phyloP scores from a whole-genome alignment of 257 asterid species.

The Ocimum tenuiflorum region DNA sequence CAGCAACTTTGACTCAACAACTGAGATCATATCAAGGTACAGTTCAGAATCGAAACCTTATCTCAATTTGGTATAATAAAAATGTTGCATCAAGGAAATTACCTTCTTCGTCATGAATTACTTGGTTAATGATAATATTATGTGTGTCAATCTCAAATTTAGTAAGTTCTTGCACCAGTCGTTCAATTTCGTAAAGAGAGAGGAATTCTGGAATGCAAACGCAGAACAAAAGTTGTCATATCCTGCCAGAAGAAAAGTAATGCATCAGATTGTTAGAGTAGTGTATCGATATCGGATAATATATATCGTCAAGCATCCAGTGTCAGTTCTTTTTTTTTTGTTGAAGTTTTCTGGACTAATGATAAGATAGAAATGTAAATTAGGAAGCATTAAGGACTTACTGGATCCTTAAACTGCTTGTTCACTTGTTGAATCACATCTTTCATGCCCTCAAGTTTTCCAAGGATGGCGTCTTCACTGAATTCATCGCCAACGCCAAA shows the following conservation, averaged over 20 bases:
- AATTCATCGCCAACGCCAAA: conserved; percentile 74
- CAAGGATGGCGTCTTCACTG: conserved; percentile 77
- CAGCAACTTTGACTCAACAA: conserved; percentile 70
- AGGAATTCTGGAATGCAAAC: conserved; percentile 98
- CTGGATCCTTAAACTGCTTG: conserved; percentile 93
- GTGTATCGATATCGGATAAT: neutral
- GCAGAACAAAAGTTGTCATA: conserved; percentile 78
- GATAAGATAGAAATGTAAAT: conserved; percentile 1
- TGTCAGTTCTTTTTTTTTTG: neutral
- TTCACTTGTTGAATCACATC: conserved; percentile 86
- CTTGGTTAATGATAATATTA: conserved; percentile 92
- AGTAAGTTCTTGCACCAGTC: conserved; percentile 91
- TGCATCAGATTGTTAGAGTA: conserved; percentile 4
- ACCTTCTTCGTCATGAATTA: conserved; percentile 92
- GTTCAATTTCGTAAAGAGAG: conserved; percentile 88
- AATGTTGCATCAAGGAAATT: neutral
- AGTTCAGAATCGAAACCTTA: neutral
- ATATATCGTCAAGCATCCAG: neutral
- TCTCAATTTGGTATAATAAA: neutral
- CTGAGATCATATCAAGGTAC: conserved; percentile 32
- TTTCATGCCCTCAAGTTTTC: conserved; percentile 94
- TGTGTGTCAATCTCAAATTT: conserved; percentile 95
- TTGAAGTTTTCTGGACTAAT: neutral
- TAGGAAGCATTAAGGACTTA: conserved; percentile 30
- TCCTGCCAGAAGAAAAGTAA: conserved; percentile 44